These are phyloP conservation scores for Chrysoporthe puriensis DNA, from an alignment of 2,329 filamentous ascomycete genomes.

Conservation along the genomic window DNA sequence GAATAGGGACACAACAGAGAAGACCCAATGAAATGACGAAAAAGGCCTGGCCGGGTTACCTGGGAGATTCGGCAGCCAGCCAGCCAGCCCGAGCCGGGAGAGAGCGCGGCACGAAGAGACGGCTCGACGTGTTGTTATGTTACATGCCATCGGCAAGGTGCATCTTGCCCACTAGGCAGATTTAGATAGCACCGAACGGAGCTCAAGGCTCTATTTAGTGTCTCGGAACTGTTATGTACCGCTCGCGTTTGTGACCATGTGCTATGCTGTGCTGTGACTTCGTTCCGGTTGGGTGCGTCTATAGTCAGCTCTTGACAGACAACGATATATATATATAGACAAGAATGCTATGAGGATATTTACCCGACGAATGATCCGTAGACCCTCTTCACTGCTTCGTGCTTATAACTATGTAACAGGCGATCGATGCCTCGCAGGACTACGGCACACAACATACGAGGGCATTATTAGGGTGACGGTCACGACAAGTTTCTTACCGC, in stretches of 20 bases:
- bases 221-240: not conserved
- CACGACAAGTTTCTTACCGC: no score
- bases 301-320: no score
- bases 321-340: no score
- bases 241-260: not conserved
- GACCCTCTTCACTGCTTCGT: no score
- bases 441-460: no score
- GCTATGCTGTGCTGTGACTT: not conserved
- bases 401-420: no score
- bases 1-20: not conserved
- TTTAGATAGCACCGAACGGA: conserved; percentile 3
- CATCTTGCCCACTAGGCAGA: not conserved
- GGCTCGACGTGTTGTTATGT: not conserved
- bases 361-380: no score
- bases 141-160: not conserved
- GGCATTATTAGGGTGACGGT: no score
- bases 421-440: no score
- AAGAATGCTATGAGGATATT: no score
- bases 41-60: not conserved
- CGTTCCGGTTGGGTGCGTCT: no score
- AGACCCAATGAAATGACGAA: not conserved
- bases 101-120: not conserved
- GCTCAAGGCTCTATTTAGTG: not conserved
- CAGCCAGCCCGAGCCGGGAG: not conserved
- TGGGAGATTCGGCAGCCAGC: no score